Percentiles rank a stretch among this genome's conserved stretches.
Conservation (phyloP, 257 asterid species). For the Salvia hispanica region DNA sequence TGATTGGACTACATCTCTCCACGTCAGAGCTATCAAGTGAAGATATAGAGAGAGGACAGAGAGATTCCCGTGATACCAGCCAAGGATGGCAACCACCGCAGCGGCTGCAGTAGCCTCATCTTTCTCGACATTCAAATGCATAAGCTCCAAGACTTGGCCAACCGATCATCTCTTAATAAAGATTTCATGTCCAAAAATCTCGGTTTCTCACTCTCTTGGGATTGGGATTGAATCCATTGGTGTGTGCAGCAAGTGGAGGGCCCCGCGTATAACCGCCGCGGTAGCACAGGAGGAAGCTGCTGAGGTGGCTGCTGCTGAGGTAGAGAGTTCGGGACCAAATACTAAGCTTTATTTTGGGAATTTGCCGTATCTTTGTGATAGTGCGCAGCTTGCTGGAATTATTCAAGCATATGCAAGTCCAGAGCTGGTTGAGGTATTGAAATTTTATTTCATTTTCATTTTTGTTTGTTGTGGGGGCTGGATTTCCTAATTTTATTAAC, state of each 20-base stretch:
- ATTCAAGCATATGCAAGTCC: conserved; percentile 84
- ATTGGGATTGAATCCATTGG: conserved; percentile 39
- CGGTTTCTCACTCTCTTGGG: conserved; percentile 39
- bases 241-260: conserved; percentile 47
- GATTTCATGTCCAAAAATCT: conserved; percentile 45
- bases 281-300: conserved; percentile 70
- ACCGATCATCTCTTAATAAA: conserved; percentile 37
- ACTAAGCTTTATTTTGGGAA: conserved; percentile 92
- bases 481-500: too few relatives aligned
- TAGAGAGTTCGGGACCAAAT: conserved; percentile 34
- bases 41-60: background rate
- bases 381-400: conserved; percentile 94
- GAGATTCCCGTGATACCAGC: conserved; percentile 8
- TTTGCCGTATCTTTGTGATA: conserved; percentile 84
- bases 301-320: conserved; percentile 31
- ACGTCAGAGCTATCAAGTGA: conserved; percentile 45
- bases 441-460: background rate
- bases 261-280: conserved; percentile 50
- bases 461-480: too few relatives aligned
- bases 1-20: conserved; percentile 61
- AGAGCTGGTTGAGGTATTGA: conserved; percentile 81
- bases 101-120: conserved; percentile 73
- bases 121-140: conserved; percentile 49
- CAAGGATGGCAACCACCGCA: conserved; percentile 60
- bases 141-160: conserved; percentile 43